phyloP scores from a whole-genome alignment of 1,139 yeast genomes.

The Zygoascus sp. region DNA sequence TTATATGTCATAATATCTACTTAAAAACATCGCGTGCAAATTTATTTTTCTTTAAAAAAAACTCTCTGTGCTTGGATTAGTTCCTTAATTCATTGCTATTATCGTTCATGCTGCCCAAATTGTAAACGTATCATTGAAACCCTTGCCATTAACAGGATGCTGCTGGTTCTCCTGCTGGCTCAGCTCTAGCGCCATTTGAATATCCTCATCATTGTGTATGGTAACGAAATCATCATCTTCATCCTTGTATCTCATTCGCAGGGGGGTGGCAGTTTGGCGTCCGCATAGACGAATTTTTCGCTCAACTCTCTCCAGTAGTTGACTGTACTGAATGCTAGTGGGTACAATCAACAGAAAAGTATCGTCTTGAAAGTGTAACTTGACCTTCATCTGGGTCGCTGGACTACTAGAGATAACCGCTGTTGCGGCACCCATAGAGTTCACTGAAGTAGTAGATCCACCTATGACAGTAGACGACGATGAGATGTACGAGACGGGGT shows the following conservation, averaged over 20 bases:
- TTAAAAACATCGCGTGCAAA: constrained; percentile 1
- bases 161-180: constrained; percentile 9
- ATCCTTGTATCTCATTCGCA: constrained; percentile 75
- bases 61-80: not conserved
- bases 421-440: constrained; percentile 11
- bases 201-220: constrained; percentile 78
- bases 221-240: constrained; percentile 95
- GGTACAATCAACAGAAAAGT: constrained; percentile 47
- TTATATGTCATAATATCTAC: constrained; percentile 52
- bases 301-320: constrained; percentile 43
- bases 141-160: constrained; percentile 8
- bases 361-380: constrained; percentile 45
- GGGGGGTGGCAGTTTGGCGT: constrained; percentile 36
- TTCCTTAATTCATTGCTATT: not conserved
- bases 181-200: constrained; percentile 40
- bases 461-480: constrained; percentile 9
- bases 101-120: constrained; percentile 20
- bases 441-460: constrained; percentile 1
- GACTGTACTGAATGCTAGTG: constrained; percentile 43
- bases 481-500: constrained; percentile 7
- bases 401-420: constrained; percentile 10
- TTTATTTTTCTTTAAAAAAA: not conserved
- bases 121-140: constrained; percentile 12
- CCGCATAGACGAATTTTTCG: constrained; percentile 44
- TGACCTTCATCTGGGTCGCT: constrained; percentile 40